A percentile compares a stretch with the other conserved stretches of the same genome.
Conservation (phyloP, 2,329 filamentous ascomycete species). For the Elsinoe necatrix region DNA sequence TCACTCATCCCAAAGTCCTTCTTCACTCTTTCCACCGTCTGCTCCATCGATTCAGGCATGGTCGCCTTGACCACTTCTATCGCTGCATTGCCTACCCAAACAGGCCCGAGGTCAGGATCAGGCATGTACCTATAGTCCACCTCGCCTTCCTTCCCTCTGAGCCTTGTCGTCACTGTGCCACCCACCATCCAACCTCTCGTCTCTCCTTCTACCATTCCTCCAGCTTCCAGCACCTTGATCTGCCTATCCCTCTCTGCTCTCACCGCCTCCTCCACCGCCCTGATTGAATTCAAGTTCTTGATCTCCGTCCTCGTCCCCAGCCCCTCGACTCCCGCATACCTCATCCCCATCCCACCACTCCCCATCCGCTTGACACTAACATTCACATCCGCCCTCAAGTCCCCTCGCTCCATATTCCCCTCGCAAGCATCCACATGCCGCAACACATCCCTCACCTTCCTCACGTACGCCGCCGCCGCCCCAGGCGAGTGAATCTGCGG, state of each 20-base stretch:
- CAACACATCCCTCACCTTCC: slow-evolving; percentile 77
- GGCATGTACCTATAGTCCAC: slow-evolving; percentile 99
- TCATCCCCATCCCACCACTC: slow-evolving; percentile 29
- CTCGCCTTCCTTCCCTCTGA: slow-evolving; percentile 91
- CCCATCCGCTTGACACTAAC: slow-evolving; percentile 67
- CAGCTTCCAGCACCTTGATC: slow-evolving; percentile 67
- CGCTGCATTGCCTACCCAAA: slow-evolving; percentile 65
- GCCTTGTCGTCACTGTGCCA: slow-evolving; percentile 66
- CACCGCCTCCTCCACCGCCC: slow-evolving; percentile 89
- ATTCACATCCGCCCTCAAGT: slow-evolving; percentile 87
- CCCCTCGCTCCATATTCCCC: slow-evolving; percentile 86
- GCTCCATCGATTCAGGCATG: slow-evolving; percentile 64
- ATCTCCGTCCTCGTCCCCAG: slow-evolving; percentile 90
- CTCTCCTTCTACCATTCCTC: slow-evolving; percentile 70
- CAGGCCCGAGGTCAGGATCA: slow-evolving; percentile 77
- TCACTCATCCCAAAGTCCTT: slow-evolving; percentile 58
- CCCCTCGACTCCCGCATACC: slow-evolving; percentile 50
- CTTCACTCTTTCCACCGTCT: slow-evolving; percentile 46
- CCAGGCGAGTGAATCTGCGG: slow-evolving; percentile 81
- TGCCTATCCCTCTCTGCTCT: slow-evolving; percentile 85
- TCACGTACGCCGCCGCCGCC: slow-evolving; percentile 79
- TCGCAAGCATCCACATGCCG: slow-evolving; percentile 76
- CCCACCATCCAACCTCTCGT: slow-evolving; percentile 90
- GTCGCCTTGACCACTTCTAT: slow-evolving; percentile 54
- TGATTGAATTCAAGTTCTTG: slow-evolving; percentile 93